These are phyloP conservation scores for Colletotrichum zoysiae DNA, from an alignment of 2,329 filamentous ascomycete species.

Conservation along the genomic window DNA sequence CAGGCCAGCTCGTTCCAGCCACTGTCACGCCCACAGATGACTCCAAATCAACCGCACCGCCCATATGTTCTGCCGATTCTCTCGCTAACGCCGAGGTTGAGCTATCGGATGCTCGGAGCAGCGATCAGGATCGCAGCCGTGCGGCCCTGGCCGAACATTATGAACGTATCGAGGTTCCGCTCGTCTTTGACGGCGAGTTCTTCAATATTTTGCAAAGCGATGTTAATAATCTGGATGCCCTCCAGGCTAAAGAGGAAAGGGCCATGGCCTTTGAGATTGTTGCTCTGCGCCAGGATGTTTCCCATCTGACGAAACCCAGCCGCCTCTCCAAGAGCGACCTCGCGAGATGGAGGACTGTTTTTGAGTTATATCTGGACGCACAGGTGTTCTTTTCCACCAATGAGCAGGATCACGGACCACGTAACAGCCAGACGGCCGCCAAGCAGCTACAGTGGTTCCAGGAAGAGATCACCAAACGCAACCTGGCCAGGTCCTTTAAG, in stretches of 20 bases:
- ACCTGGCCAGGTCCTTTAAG: constrained; percentile 73
- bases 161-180: constrained; percentile 75
- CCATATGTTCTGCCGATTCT: constrained; percentile 2
- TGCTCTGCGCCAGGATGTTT: constrained; percentile 73
- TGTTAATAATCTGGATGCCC: constrained; percentile 74
- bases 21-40: constrained; percentile 1
- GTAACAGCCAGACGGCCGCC: constrained; percentile 74
- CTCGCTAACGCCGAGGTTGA: constrained; percentile 10
- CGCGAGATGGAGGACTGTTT: constrained; percentile 82
- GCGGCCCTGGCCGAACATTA: neutral
- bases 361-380: constrained; percentile 84
- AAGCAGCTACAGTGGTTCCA: constrained; percentile 80
- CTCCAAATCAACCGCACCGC: neutral
- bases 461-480: constrained; percentile 71
- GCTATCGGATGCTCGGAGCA: constrained; percentile 41
- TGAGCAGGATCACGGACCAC: constrained; percentile 76
- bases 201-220: constrained; percentile 81
- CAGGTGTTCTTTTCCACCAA: constrained; percentile 85
- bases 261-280: constrained; percentile 73
- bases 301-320: constrained; percentile 73
- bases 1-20: neutral
- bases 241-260: constrained; percentile 76
- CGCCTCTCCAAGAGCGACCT: constrained; percentile 75
- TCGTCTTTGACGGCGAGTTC: constrained; percentile 83
- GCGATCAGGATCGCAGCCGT: constrained; percentile 20